Evolutionary conservation across 257 asterid genomes (phyloP), one percentile per base, ranked within the genome.

Genomic region (Forsythia viridissima): DNA sequence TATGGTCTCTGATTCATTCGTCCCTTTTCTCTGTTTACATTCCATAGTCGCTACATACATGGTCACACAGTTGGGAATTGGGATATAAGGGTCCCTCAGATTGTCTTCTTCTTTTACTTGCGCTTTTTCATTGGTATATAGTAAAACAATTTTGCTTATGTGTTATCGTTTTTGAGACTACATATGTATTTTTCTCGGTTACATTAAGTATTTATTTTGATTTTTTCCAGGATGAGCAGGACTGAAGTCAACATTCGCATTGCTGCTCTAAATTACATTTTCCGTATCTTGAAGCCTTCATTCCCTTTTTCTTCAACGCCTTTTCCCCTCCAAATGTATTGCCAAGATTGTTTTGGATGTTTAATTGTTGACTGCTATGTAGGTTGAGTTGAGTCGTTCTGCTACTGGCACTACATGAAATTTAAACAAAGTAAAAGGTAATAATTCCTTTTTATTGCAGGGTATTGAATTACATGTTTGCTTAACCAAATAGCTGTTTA

Each of bases 271-370:
- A 15, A 51, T 51, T 51, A 51, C n/a, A 51, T 61, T 59, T 21
- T 13, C 36, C 36, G 4, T 20, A 20, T 3, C 13, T 8, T 13
- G 69, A 21, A 61, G 38, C 69, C 6, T 61, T 21, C 15, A 1
- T 21, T 61, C 15, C 12, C 5, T 7, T 21, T 59, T 59, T 7
- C 13, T 20, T 59, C 69, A 8, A 21, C 37, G 1, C 38, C 5
- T n/a, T 55, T 55, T 20, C 69, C 38, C 4, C 69, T 61, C 16
- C 16, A 8, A 61, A 20, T 24, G 69, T 61, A 61, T 9, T 61
- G 38, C 39, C 69, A 61, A 21, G 69, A 24, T 61, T 61, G 18
- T 61, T 61, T 61, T 61, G 69, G 69, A 61, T 59, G 68, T 59
- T 59, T 18, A 59, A 4, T 52, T 16, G 63, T 61, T 61, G 37